phyloP scores from a whole-genome alignment of 371 early-diverging fungal genomes.

The Lichtheimia corymbifera region DNA sequence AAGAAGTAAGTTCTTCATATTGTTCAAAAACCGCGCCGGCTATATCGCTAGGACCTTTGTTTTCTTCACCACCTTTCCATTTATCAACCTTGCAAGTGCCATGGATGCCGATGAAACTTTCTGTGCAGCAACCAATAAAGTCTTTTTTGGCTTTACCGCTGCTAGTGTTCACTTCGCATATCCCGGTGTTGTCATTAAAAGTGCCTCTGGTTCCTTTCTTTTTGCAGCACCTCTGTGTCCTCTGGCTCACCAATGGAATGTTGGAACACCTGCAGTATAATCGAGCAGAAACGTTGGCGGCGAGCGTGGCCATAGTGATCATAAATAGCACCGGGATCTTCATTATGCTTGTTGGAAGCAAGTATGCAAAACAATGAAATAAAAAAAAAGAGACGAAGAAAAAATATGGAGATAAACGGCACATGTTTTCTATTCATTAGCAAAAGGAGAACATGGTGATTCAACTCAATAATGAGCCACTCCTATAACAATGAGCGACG shows the following conservation, averaged over 20 bases:
- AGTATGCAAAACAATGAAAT: background rate
- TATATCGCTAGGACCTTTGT: too few species aligned
- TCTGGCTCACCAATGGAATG: background rate
- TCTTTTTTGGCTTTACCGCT: background rate
- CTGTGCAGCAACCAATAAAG: background rate
- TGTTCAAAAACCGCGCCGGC: too few species aligned
- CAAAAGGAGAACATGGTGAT: background rate
- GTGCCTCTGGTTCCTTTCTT: background rate
- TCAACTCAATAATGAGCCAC: too few species aligned
- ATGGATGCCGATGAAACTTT: background rate
- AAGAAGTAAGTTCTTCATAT: too few species aligned
- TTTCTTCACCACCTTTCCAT: too few species aligned
- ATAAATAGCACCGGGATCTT: background rate
- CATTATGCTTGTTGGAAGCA: background rate
- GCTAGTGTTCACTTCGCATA: background rate
- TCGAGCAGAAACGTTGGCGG: background rate
- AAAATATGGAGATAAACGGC: background rate
- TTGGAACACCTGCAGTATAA: background rate
- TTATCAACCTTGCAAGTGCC: background rate
- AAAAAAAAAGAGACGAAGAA: background rate
- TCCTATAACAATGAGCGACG: too few species aligned
- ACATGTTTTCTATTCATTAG: background rate
- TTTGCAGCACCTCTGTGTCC: background rate
- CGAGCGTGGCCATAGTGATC: background rate
- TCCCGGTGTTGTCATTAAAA: background rate